Conservation (phyloP, 371 early-diverging fungal species). For the Gilbertella persicaria region DNA sequence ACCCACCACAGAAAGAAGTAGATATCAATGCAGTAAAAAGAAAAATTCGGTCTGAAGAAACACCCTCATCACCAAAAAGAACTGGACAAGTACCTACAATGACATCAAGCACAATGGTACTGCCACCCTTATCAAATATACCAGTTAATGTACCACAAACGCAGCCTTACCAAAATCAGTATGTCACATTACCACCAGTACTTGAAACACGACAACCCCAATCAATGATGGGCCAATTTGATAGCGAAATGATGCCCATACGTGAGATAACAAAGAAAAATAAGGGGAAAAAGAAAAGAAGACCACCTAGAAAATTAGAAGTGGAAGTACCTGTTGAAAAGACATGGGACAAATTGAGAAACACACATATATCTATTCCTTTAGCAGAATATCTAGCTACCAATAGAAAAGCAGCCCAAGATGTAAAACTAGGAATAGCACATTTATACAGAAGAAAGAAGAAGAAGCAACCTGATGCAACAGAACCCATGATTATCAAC, state of each 20-base stretch:
- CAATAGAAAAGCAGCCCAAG: background rate
- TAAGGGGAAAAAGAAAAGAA: background rate
- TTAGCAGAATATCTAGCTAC: slow-evolving; percentile 1
- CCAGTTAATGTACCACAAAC: background rate
- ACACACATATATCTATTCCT: background rate
- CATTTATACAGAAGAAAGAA: background rate
- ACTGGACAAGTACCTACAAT: background rate
- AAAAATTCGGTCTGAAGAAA: background rate
- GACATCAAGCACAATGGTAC: background rate
- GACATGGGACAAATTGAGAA: slow-evolving; percentile 6
- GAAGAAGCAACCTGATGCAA: background rate
- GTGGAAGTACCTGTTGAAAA: background rate
- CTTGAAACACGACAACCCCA: background rate
- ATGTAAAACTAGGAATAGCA: slow-evolving; percentile 4
- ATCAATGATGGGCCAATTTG: too few species aligned
- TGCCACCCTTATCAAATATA: background rate
- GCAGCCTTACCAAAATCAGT: background rate
- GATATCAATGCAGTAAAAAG: background rate
- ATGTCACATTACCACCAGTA: background rate
- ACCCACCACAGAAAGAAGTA: background rate
- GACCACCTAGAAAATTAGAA: background rate
- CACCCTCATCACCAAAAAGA: background rate
- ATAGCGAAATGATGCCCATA: background rate
- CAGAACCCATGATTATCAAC: slow-evolving; percentile 1
- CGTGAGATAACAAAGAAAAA: background rate